phyloP scores from a whole-genome alignment of 208 protist genomes.

The Acanthamoeba royreba region DNA sequence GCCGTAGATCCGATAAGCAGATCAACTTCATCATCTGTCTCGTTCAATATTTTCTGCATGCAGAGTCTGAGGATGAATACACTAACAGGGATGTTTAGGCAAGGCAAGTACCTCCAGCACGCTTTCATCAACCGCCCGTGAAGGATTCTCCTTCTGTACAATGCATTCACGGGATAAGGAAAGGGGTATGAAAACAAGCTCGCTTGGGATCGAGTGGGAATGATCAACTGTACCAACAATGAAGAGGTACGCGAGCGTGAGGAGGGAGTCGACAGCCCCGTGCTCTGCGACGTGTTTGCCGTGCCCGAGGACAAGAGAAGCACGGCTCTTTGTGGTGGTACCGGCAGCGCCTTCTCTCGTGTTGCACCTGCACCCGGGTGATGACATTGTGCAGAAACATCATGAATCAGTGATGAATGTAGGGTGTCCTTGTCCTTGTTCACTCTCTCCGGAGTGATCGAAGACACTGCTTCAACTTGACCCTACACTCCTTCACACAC shows the following conservation, averaged over 20 bases:
- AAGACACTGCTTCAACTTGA: too few relatives aligned
- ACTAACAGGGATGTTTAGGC: background rate
- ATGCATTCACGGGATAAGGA: background rate
- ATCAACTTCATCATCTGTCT: background rate
- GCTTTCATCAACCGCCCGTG: background rate
- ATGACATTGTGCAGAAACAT: too few relatives aligned
- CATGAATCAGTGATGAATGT: too few relatives aligned
- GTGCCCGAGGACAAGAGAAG: background rate
- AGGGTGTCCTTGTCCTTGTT: too few relatives aligned
- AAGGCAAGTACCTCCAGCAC: background rate
- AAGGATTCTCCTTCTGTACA: background rate
- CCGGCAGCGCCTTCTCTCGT: too few relatives aligned
- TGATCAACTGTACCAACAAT: background rate
- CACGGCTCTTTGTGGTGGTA: too few relatives aligned
- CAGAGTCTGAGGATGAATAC: background rate
- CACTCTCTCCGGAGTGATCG: too few relatives aligned
- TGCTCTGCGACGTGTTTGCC: background rate
- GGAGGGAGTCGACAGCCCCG: background rate
- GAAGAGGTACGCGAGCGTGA: background rate
- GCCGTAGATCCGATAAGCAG: background rate
- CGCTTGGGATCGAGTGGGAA: background rate
- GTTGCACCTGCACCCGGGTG: too few relatives aligned
- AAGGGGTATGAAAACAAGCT: background rate
- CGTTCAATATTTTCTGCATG: slow-evolving; percentile 4
- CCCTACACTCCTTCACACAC: too few relatives aligned